These are phyloP conservation scores for Leccinum aurantiacum DNA, from an alignment of 768 basidiomycete genomes.

Conservation along the genomic window DNA sequence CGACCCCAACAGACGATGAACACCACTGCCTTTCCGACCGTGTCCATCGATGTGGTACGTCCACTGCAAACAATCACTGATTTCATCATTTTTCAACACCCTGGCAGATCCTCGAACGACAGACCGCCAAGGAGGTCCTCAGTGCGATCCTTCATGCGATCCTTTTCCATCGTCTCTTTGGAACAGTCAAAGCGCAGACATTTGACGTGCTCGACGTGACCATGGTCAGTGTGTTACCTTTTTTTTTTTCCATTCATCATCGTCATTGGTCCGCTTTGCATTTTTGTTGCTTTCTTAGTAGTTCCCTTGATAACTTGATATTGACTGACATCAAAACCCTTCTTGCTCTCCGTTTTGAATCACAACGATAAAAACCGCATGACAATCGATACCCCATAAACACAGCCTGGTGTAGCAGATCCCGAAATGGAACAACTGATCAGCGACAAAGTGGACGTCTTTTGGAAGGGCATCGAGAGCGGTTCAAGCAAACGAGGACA, in stretches of 20 bases:
- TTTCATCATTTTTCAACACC: too few species aligned
- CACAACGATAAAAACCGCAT: neutral
- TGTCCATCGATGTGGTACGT: constrained; percentile 34
- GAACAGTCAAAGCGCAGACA: constrained; percentile 70
- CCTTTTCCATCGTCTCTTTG: constrained; percentile 81
- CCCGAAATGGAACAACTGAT: constrained; percentile 68
- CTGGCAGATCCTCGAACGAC: constrained; percentile 68
- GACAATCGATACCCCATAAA: neutral
- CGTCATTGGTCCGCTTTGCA: neutral
- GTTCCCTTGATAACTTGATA: neutral
- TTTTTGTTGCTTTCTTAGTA: neutral
- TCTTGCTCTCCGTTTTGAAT: neutral
- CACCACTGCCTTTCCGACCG: constrained; percentile 22
- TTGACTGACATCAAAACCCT: neutral
- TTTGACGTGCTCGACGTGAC: constrained; percentile 84
- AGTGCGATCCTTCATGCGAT: constrained; percentile 78
- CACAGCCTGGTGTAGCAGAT: constrained; percentile 77
- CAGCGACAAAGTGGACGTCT: constrained; percentile 71
- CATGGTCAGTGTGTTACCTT: constrained; percentile 52
- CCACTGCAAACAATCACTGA: neutral
- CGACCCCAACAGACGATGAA: constrained; percentile 21
- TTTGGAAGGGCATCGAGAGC: constrained; percentile 76
- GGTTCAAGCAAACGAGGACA: constrained; percentile 64
- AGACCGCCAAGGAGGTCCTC: constrained; percentile 70
- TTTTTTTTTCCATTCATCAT: neutral